phyloP scores from a whole-genome alignment of 345 rosid species.

The Camelina hispida region DNA sequence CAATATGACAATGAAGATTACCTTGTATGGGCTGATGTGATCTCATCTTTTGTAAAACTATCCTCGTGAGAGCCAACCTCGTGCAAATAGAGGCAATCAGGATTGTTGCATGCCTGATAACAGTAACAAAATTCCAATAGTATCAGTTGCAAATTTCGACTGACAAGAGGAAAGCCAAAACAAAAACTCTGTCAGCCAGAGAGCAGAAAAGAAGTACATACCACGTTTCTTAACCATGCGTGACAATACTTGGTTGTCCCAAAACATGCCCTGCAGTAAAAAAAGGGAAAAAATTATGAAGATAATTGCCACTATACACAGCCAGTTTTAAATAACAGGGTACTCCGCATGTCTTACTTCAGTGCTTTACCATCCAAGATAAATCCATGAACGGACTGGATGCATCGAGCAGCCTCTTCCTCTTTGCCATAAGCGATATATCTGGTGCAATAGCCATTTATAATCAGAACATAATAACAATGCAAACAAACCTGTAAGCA shows the following conservation, averaged over 20 bases:
- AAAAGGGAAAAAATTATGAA: background rate
- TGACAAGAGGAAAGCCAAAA: background rate
- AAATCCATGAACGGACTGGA: conserved; percentile 90
- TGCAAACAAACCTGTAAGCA: conserved; percentile 6
- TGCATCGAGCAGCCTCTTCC: conserved; percentile 93
- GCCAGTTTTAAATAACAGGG: background rate
- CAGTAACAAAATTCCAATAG: conserved; percentile 20
- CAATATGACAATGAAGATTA: conserved; percentile 32
- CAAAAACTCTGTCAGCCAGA: background rate
- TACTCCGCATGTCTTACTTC: conserved; percentile 48
- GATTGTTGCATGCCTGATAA: conserved; percentile 85
- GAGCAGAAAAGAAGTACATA: conserved; percentile 38
- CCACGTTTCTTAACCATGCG: conserved; percentile 97
- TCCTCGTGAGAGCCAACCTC: conserved; percentile 92
- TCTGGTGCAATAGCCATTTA: conserved; percentile 40
- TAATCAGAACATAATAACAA: conserved; percentile 10
- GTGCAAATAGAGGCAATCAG: conserved; percentile 94
- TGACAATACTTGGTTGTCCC: conserved; percentile 97
- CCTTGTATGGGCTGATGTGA: conserved; percentile 86
- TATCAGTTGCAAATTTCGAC: background rate
- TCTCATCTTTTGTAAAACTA: conserved; percentile 95
- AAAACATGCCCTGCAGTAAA: conserved; percentile 79
- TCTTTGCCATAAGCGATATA: conserved; percentile 83
- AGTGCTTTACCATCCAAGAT: conserved; percentile 79
- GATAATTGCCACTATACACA: background rate